Evolutionary conservation across 2,329 filamentous ascomycete genomes (phyloP).

Genomic region (Alternaria postmessia): DNA sequence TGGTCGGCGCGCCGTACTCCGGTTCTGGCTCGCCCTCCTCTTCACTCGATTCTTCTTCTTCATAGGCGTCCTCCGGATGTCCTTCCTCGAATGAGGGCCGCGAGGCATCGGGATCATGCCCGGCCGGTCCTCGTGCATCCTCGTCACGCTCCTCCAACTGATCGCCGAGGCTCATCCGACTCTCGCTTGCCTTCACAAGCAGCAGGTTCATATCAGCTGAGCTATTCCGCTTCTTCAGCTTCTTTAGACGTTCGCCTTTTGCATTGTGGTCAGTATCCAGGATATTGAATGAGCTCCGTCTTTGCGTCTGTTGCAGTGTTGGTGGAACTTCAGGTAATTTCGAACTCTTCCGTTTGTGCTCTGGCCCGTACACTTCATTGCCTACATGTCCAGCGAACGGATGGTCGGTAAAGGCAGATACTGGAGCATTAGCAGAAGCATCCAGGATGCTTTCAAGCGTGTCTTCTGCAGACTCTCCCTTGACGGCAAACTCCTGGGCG

Average conservation of each 20-base stretch:
- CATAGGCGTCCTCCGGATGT: conserved; percentile 38
- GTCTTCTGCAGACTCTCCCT: conserved; percentile 82
- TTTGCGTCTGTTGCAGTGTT: conserved; percentile 41
- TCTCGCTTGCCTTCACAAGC: conserved; percentile 43
- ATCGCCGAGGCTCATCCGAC: conserved; percentile 48
- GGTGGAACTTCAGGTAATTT: conserved; percentile 37
- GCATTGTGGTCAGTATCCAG: conserved; percentile 50
- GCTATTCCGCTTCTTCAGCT: conserved; percentile 53
- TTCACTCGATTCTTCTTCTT: conserved; percentile 56
- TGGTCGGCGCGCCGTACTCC: conserved; percentile 80
- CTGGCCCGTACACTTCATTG: conserved; percentile 73
- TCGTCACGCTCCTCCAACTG: conserved; percentile 42
- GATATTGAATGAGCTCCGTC: conserved; percentile 49
- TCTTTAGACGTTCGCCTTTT: conserved; percentile 49
- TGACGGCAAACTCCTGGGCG: conserved; percentile 63
- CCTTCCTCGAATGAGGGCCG: conserved; percentile 28
- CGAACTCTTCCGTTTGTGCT: conserved; percentile 52
- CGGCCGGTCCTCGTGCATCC: conserved; percentile 40
- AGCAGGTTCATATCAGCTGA: conserved; percentile 49
- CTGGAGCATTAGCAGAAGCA: conserved; percentile 85
- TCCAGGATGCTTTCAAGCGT: conserved; percentile 93
- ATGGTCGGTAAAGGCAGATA: conserved; percentile 91
- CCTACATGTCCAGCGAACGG: conserved; percentile 80
- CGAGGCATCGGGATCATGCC: conserved; percentile 25
- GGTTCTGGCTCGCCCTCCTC: conserved; percentile 49